Evolutionary conservation across 2,329 filamentous ascomycete species (phyloP), one percentile per base, ranked within the genome.

Genomic region (Colletotrichum aenigma): DNA sequence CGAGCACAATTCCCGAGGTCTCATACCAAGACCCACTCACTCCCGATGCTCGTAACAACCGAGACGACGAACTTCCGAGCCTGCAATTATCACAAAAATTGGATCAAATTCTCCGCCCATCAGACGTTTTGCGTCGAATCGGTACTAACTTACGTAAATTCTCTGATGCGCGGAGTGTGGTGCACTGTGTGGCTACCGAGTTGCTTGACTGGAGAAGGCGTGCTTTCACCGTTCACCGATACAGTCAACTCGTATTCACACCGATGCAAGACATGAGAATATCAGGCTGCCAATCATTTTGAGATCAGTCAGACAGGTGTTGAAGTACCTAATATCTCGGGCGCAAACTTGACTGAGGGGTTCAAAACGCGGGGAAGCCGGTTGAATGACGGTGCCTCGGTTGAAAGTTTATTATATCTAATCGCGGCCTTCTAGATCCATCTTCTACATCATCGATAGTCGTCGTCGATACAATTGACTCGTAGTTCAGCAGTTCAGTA

Each of bases 51-150:
- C 6, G 3, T 13, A 7, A 52, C 43, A 52, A 21, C 43, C 43
- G 43, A 52, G 43, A 21, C 2, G 12, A 24, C n/a, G 2, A 52
- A 52, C 10, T 52, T 52, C 43, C 43, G 43, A 52, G 43, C 10
- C 43, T 52, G n/a, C 10, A 21, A 13, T 13, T 4, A 52, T 52
- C 43, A 52, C 6, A 4, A 52, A 52, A 21, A 21, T 7, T 21
- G 43, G 4, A 52, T 4, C 6, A 4, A 4, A 4, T 3, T 52
- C 43, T 52, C 43, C n/a, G 43, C 43, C 6, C 43, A 21, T 52
- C 10, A 52, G 2, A 3, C 4, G 1, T 13, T 21, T 1, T 52
- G 6, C 0, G 43, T 52, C 4, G n/a, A 21, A 7, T 4, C 1
- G 43, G n/a, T 7, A 0, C 10, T 3, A 24, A 52, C 10, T 52